These are phyloP conservation scores for Crotalaria pallida DNA, from an alignment of 306 rosid genomes.

Conservation along the genomic window DNA sequence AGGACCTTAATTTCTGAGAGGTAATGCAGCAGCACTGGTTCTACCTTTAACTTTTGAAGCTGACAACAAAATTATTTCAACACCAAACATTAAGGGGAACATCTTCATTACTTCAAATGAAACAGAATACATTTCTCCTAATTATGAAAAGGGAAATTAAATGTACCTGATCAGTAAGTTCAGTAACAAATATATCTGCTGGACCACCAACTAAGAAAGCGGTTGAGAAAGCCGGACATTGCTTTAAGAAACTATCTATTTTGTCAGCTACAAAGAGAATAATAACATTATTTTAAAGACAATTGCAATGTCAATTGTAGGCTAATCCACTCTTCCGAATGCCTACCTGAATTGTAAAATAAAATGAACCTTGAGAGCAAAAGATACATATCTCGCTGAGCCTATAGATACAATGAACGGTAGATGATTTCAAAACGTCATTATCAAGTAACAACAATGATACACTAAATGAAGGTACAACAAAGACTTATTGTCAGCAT, in stretches of 20 bases:
- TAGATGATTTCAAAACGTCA: constrained; percentile 15
- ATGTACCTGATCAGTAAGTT: constrained; percentile 88
- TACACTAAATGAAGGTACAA: background rate
- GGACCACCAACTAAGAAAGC: constrained; percentile 84
- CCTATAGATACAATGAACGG: constrained; percentile 48
- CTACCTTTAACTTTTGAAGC: constrained; percentile 95
- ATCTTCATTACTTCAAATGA: background rate
- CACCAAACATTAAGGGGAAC: background rate
- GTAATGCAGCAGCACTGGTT: constrained; percentile 93
- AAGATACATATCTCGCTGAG: constrained; percentile 87
- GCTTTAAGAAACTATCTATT: constrained; percentile 72
- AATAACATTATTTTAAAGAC: constrained; percentile 19
- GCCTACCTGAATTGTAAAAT: constrained; percentile 80
- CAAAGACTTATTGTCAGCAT: background rate
- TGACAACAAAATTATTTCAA: constrained; percentile 31
- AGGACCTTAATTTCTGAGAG: constrained; percentile 69
- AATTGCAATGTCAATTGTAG: constrained; percentile 8
- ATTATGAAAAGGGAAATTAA: background rate
- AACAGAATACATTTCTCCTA: background rate
- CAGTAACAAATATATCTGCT: constrained; percentile 83
- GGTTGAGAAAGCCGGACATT: constrained; percentile 70
- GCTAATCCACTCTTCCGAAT: constrained; percentile 14
- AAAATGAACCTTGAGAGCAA: constrained; percentile 86
- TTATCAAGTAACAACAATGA: background rate
- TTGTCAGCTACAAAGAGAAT: constrained; percentile 55